A percentile compares a stretch with the other conserved stretches of the same genome.
Evolutionary conservation across 2,329 filamentous ascomycete genomes (phyloP).

Genomic region (Cladobotryum mycophilum): DNA sequence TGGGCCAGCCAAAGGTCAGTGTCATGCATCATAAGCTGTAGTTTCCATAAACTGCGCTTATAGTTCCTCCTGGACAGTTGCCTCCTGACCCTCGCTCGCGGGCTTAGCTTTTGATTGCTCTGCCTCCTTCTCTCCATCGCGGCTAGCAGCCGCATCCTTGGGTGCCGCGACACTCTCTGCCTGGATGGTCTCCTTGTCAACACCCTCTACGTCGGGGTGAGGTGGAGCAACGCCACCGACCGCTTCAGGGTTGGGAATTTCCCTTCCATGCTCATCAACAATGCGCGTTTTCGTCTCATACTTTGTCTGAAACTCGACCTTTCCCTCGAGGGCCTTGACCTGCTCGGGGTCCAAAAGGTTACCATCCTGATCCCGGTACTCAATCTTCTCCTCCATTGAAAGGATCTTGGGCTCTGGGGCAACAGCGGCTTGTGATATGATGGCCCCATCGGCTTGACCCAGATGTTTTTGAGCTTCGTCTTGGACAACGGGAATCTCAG

Average conservation of each 20-base stretch:
- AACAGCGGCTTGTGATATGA: conserved; percentile 45
- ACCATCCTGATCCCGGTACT: conserved; percentile 92
- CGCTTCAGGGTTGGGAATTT: conserved; percentile 49
- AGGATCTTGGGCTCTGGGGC: conserved; percentile 44
- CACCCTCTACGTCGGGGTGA: conserved; percentile 56
- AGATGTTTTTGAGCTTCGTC: conserved; percentile 22
- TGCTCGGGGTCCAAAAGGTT: conserved; percentile 80
- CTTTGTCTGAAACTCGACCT: conserved; percentile 90
- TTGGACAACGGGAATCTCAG: conserved; percentile 10
- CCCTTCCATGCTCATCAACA: conserved; percentile 72
- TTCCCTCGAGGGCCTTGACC: conserved; percentile 78
- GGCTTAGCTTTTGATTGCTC: conserved; percentile 52
- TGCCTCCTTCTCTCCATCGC: conserved; percentile 55
- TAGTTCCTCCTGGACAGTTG: conserved; percentile 38
- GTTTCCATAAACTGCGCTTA: conserved; percentile 16
- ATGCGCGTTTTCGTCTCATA: conserved; percentile 92
- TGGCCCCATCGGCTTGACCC: conserved; percentile 18
- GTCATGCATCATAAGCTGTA: background rate
- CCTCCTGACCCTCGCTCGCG: conserved; percentile 57
- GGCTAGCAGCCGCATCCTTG: conserved; percentile 40
- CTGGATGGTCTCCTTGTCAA: conserved; percentile 51
- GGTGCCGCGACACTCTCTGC: conserved; percentile 32
- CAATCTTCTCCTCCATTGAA: conserved; percentile 70
- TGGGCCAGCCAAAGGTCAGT: background rate
- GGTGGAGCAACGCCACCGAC: conserved; percentile 43